Conservation (phyloP, 768 basidiomycete species). For the Mycena alexandri region DNA sequence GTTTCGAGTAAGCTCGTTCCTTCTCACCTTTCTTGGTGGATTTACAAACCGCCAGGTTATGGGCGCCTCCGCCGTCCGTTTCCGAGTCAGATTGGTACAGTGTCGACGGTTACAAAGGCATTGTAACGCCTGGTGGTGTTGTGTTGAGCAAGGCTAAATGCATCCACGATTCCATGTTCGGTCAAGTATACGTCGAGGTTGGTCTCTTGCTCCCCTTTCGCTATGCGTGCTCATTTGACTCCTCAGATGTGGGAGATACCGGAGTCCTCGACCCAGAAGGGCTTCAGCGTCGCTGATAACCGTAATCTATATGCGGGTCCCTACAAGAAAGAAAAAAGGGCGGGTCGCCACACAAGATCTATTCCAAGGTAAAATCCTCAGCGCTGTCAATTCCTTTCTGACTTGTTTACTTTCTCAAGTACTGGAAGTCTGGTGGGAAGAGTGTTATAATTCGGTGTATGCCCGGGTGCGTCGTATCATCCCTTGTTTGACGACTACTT, state of each 20-base stretch:
- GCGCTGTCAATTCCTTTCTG: not conserved
- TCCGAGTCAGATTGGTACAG: not conserved
- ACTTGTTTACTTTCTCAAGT: not conserved
- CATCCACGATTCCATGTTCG: constrained; percentile 2
- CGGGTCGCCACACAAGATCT: constrained; percentile 7
- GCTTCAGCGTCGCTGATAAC: constrained; percentile 5
- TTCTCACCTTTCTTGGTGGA: too few species aligned
- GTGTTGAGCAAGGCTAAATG: constrained; percentile 6
- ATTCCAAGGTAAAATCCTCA: not conserved
- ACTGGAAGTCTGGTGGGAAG: not conserved
- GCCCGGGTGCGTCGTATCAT: not conserved
- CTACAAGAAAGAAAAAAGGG: constrained; percentile 3
- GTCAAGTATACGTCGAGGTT: constrained; percentile 2
- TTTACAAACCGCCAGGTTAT: not conserved
- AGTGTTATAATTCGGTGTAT: not conserved
- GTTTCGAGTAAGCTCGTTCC: constrained; percentile 9
- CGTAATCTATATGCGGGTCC: constrained; percentile 6
- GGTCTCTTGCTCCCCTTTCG: too few species aligned
- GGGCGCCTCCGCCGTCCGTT: not conserved
- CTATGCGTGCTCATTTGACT: not conserved
- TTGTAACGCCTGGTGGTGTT: not conserved
- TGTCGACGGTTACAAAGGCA: constrained; percentile 6
- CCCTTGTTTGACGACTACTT: not conserved
- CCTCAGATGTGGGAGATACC: not conserved
- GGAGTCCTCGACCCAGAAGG: not conserved